Conservation (phyloP, 2,329 filamentous ascomycete genomes). For the Golovinomyces cichoracearum region DNA sequence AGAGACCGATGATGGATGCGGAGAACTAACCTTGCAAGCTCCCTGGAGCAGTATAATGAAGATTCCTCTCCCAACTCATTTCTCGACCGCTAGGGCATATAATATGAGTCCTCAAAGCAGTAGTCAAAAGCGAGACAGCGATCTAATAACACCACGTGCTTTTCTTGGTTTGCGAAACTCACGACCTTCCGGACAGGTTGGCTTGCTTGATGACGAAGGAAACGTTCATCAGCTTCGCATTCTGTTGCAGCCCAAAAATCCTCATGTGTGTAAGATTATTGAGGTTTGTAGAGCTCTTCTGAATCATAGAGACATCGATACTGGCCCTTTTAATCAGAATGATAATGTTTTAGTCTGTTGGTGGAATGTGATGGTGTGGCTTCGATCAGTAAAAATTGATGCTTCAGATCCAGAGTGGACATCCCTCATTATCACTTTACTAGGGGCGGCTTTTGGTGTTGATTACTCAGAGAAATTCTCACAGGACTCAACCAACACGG, state of each 20-base stretch:
- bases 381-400: constrained; percentile 23
- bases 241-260: constrained; percentile 36
- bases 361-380: constrained; percentile 51
- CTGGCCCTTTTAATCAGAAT: neutral
- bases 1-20: constrained; percentile 33
- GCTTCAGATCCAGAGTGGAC: constrained; percentile 40
- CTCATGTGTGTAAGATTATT: constrained; percentile 34
- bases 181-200: constrained; percentile 33
- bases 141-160: constrained; percentile 8
- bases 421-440: constrained; percentile 34
- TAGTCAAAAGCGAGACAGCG: constrained; percentile 19
- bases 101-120: constrained; percentile 29
- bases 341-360: constrained; percentile 39
- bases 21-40: constrained; percentile 45
- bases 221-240: constrained; percentile 40
- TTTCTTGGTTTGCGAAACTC: constrained; percentile 27
- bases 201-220: constrained; percentile 36
- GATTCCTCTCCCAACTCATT: constrained; percentile 30
- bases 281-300: constrained; percentile 37
- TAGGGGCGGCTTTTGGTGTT: constrained; percentile 36
- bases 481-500: constrained; percentile 15
- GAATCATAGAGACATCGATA: constrained; percentile 25
- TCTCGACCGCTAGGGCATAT: constrained; percentile 33
- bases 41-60: constrained; percentile 49
- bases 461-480: constrained; percentile 18